phyloP scores from a whole-genome alignment of 257 asterid genomes.

The Petunia axillaris region DNA sequence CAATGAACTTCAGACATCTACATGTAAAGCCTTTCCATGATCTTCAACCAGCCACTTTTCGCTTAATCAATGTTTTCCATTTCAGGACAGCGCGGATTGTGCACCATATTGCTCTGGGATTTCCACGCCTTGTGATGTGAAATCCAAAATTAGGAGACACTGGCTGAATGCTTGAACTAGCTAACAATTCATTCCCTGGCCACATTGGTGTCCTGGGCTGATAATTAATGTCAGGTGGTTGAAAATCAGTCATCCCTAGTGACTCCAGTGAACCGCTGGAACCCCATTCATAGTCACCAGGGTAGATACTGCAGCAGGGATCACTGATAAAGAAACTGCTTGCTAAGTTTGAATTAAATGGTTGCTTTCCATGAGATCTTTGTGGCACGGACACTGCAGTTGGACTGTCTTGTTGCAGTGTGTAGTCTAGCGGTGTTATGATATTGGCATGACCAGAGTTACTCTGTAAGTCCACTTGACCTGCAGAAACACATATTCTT shows the following conservation, averaged over 20 bases:
- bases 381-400: constrained; percentile 44
- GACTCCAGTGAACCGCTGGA: constrained; percentile 36
- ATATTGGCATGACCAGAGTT: constrained; percentile 37
- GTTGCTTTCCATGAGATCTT: constrained; percentile 46
- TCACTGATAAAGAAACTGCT: constrained; percentile 45
- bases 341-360: constrained; percentile 40
- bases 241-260: constrained; percentile 42
- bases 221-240: constrained; percentile 39
- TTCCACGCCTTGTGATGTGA: constrained; percentile 43
- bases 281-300: constrained; percentile 41
- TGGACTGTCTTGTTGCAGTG: constrained; percentile 39
- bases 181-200: constrained; percentile 48
- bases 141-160: constrained; percentile 49
- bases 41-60: constrained; percentile 56
- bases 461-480: constrained; percentile 43
- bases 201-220: constrained; percentile 46
- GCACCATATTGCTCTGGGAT: constrained; percentile 70
- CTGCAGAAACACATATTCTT: constrained; percentile 32
- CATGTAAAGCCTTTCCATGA: constrained; percentile 32
- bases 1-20: constrained; percentile 16
- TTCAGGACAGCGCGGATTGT: constrained; percentile 75
- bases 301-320: constrained; percentile 43
- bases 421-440: constrained; percentile 37
- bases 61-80: constrained; percentile 69
- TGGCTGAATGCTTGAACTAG: constrained; percentile 41